Conservation (phyloP, 345 rosid genomes). For the Salix dunnii region DNA sequence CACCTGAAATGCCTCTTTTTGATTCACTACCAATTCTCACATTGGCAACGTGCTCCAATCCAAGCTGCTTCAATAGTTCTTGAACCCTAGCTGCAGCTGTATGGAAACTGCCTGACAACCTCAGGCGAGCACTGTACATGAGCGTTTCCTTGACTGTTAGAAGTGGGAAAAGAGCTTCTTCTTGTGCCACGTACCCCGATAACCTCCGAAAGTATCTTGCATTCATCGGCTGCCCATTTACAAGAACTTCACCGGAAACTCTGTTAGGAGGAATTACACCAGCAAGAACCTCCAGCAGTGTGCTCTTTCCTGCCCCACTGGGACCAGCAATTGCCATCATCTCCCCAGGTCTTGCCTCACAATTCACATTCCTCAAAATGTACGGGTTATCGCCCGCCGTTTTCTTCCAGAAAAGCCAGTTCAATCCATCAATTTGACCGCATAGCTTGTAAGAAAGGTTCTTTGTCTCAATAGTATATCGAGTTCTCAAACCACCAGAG, state of each 20-base stretch:
- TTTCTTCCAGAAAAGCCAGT: conserved; percentile 20
- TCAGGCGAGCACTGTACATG: conserved; percentile 29
- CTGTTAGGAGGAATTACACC: conserved; percentile 18
- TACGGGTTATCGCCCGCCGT: neutral
- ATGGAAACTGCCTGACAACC: conserved; percentile 13
- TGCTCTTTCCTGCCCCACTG: conserved; percentile 35
- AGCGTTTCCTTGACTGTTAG: conserved; percentile 35
- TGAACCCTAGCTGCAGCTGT: conserved; percentile 19
- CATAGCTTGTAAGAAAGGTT: conserved; percentile 22
- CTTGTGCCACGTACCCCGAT: conserved; percentile 32
- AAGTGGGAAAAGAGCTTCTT: conserved; percentile 29
- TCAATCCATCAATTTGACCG: neutral
- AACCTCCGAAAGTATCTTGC: conserved; percentile 16
- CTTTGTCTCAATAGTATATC: conserved; percentile 18
- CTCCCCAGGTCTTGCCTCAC: conserved; percentile 31
- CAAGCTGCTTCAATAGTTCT: conserved; percentile 26
- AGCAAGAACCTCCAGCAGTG: conserved; percentile 28
- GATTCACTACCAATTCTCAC: conserved; percentile 22
- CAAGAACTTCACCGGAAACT: conserved; percentile 29
- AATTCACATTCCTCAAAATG: conserved; percentile 26
- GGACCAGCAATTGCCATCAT: conserved; percentile 35
- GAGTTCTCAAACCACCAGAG: neutral
- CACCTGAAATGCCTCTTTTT: conserved; percentile 30
- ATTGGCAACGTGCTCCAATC: conserved; percentile 28
- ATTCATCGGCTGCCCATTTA: conserved; percentile 27